Evolutionary conservation across 129 eudicot species (phyloP).

Genomic region (Glebionis coronaria): DNA sequence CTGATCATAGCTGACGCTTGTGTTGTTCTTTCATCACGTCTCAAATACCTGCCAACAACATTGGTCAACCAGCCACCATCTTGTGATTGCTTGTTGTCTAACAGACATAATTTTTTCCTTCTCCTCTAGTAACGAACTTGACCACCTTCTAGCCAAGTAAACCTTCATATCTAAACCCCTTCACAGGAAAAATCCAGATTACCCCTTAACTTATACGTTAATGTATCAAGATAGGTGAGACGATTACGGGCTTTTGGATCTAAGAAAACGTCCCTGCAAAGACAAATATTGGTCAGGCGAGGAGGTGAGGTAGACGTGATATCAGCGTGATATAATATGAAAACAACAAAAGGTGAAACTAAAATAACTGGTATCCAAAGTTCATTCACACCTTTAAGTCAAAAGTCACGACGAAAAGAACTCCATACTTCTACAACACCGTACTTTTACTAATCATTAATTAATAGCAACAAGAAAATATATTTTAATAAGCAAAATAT

Average conservation of each 20-base stretch:
- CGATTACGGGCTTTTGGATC: constrained; percentile 1
- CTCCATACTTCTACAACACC: too few species aligned
- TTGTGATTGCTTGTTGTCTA: constrained; percentile 14
- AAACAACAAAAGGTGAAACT: too few species aligned
- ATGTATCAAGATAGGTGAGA: not conserved
- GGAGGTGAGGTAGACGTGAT: constrained; percentile 69
- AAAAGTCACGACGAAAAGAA: too few species aligned
- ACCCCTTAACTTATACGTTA: constrained; percentile 4
- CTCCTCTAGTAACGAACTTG: constrained; percentile 56
- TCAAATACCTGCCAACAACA: constrained; percentile 52
- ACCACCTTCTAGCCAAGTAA: constrained; percentile 68
- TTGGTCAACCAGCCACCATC: constrained; percentile 47
- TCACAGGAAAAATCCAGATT: not conserved
- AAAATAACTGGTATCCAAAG: too few species aligned
- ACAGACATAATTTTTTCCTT: constrained; percentile 45
- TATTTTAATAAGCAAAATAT: too few species aligned
- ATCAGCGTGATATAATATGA: too few species aligned
- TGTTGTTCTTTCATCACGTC: constrained; percentile 37
- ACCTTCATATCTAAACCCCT: constrained; percentile 75
- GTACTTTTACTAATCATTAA: too few species aligned
- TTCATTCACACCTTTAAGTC: too few species aligned
- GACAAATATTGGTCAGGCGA: constrained; percentile 87
- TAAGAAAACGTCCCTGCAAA: constrained; percentile 69
- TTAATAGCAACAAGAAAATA: too few species aligned
- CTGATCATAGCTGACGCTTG: constrained; percentile 44